These are phyloP conservation scores for Pterocarpus macrocarpus DNA, from an alignment of 306 rosid genomes.

Conservation along the genomic window DNA sequence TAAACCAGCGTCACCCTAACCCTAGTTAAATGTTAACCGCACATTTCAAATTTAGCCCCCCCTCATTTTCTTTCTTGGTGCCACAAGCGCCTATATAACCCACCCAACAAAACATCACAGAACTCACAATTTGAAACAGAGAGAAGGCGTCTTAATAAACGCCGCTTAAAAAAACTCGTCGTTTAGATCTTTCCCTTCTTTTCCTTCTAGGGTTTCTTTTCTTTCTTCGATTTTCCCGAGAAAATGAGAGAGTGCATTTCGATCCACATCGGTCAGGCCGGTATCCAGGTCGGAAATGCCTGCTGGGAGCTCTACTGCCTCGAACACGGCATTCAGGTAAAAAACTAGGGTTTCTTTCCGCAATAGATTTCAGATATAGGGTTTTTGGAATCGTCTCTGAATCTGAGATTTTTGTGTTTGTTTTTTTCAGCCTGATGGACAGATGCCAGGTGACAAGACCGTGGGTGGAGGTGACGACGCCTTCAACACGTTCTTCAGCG, in stretches of 20 bases:
- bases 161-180: slow-evolving; percentile 53
- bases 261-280: slow-evolving; percentile 89
- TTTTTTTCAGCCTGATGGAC: slow-evolving; percentile 75
- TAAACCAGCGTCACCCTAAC: slow-evolving; percentile 57
- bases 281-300: slow-evolving; percentile 86
- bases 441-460: slow-evolving; percentile 87
- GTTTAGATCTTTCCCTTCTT: background rate
- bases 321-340: slow-evolving; percentile 80
- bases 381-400: background rate
- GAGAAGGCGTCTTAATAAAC: slow-evolving; percentile 83
- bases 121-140: slow-evolving; percentile 18
- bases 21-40: slow-evolving; percentile 49
- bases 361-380: background rate
- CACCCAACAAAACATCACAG: background rate
- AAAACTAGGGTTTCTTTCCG: too few species aligned
- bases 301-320: slow-evolving; percentile 93
- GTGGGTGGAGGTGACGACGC: slow-evolving; percentile 89
- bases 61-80: background rate
- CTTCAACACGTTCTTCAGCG: slow-evolving; percentile 90
- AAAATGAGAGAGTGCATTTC: slow-evolving; percentile 92
- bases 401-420: background rate
- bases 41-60: slow-evolving; percentile 48
- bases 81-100: slow-evolving; percentile 38
- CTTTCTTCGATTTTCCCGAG: slow-evolving; percentile 3
- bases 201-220: background rate